phyloP scores from a whole-genome alignment of 352 stramenopile genomes.

The Phytophthora lateralis region DNA sequence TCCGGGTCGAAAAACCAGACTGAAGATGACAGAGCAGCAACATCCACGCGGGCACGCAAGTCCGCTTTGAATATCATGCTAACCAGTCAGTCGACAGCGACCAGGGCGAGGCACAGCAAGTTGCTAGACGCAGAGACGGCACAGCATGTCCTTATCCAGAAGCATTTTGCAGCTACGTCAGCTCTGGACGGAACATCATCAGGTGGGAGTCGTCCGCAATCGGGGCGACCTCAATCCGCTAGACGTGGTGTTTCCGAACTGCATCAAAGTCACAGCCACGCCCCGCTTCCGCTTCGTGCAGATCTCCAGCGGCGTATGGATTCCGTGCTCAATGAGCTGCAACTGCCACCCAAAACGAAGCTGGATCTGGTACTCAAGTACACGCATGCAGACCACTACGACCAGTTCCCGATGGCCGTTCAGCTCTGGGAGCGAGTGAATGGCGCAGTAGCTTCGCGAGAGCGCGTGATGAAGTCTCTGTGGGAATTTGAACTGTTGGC shows the following conservation, averaged over 20 bases:
- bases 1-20: constrained; percentile 15
- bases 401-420: constrained; percentile 65
- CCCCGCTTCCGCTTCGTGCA: constrained; percentile 52
- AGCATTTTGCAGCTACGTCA: constrained; percentile 41
- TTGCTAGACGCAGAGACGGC: constrained; percentile 45
- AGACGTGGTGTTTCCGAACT: background rate
- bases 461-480: constrained; percentile 47
- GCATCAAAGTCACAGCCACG: constrained; percentile 33
- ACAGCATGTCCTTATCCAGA: constrained; percentile 51
- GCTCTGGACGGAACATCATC: background rate
- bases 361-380: constrained; percentile 82
- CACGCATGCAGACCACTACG: constrained; percentile 59
- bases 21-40: constrained; percentile 13
- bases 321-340: constrained; percentile 46
- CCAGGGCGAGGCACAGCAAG: constrained; percentile 39
- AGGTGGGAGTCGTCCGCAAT: constrained; percentile 6
- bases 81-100: constrained; percentile 19
- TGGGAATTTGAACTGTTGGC: constrained; percentile 61
- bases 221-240: constrained; percentile 4
- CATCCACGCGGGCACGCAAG: constrained; percentile 37
- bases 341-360: constrained; percentile 60
- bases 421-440: constrained; percentile 65
- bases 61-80: constrained; percentile 56
- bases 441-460: constrained; percentile 44
- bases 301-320: constrained; percentile 74